These are phyloP conservation scores for Boletus vermiculosoides DNA, from an alignment of 768 basidiomycete genomes.

Conservation along the genomic window DNA sequence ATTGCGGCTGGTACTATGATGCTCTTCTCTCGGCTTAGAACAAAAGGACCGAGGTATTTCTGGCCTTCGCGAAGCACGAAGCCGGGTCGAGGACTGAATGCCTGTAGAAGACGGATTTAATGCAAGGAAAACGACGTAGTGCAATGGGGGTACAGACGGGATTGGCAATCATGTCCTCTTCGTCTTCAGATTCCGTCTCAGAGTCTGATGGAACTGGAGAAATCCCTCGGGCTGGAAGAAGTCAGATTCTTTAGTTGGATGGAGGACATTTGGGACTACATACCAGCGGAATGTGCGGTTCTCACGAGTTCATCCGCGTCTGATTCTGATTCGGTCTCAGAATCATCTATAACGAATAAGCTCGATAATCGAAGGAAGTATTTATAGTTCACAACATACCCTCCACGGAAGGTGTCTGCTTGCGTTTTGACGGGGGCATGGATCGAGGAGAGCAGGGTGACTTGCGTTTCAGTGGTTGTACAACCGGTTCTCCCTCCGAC, in stretches of 20 bases:
- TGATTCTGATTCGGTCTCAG: slow-evolving; percentile 49
- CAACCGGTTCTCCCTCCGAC: slow-evolving; percentile 19
- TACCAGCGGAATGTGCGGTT: slow-evolving; percentile 11
- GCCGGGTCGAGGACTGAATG: slow-evolving; percentile 49
- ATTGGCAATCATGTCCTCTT: slow-evolving; percentile 30
- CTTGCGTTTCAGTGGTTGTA: slow-evolving; percentile 23
- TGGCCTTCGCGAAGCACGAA: slow-evolving; percentile 51
- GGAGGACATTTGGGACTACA: slow-evolving; percentile 16
- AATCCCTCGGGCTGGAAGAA: not conserved
- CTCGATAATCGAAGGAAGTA: not conserved
- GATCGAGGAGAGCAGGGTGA: slow-evolving; percentile 16
- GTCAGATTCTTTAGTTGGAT: not conserved
- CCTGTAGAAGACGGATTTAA: slow-evolving; percentile 27
- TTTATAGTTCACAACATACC: slow-evolving; percentile 15
- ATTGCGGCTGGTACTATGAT: slow-evolving; percentile 65
- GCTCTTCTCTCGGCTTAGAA: slow-evolving; percentile 47
- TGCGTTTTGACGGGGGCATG: slow-evolving; percentile 18
- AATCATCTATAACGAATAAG: slow-evolving; percentile 30
- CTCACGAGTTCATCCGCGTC: slow-evolving; percentile 23
- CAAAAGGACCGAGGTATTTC: slow-evolving; percentile 41
- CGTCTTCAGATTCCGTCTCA: slow-evolving; percentile 47
- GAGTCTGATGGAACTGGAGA: slow-evolving; percentile 26
- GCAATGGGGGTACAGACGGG: slow-evolving; percentile 24
- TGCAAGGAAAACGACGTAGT: not conserved
- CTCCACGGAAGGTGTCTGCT: slow-evolving; percentile 6